Base-by-base conservation (phyloP, 129 eudicot genomes). In the Flaveria brownii region DNA sequence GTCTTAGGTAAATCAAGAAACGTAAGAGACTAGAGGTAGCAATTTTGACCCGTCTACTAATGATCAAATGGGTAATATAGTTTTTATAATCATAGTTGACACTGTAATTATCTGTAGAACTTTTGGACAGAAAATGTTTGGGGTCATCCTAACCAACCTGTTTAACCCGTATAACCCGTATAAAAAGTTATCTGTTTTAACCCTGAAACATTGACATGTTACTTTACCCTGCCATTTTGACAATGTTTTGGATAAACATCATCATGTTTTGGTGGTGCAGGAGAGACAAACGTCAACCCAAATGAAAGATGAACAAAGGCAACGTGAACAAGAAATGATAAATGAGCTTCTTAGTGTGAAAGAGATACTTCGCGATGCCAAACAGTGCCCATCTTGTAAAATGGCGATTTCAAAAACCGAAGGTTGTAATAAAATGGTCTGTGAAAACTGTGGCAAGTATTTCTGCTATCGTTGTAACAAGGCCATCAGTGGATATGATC, bases 351-450 rank as follows among this genome's bases (percentile, higher is more conserved):
- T 86, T 73, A 94, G 97, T 68, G 79, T 88, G 52, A 84, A 76
- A 72, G 97, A 91, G 60, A 85, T 89, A 77, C 79, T 82, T 46
- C 87, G 90, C 70, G 87, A 80, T 82, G 90, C 96, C 64, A 91
- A 89, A 74, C 97, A 81, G 76, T 94, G 99, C 78, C 97, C 99
- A 61, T 73, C 92, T 62, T 94, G 99, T 83, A 94, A 94, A 72
- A 86, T 94, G 86, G 99, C 99, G 5, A 94, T 94, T 62, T 87
- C 94, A 8, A 86, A 87, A 82, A 91, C 89, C 13, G 99, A 85
- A 82, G 99, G 99, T 51, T 94, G 99, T 87, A 94, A 91, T 42
- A 88, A 89, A 80, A 91, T 94, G 97, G 89, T 82, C 5, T 94
- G 97, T 76, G 18, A 69, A 1, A 86, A 89, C 26, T 91, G 97